Percentiles rank a stretch among this genome's conserved stretches.
Conservation (phyloP, 768 basidiomycete species). For the Pulveroboletus sp. region DNA sequence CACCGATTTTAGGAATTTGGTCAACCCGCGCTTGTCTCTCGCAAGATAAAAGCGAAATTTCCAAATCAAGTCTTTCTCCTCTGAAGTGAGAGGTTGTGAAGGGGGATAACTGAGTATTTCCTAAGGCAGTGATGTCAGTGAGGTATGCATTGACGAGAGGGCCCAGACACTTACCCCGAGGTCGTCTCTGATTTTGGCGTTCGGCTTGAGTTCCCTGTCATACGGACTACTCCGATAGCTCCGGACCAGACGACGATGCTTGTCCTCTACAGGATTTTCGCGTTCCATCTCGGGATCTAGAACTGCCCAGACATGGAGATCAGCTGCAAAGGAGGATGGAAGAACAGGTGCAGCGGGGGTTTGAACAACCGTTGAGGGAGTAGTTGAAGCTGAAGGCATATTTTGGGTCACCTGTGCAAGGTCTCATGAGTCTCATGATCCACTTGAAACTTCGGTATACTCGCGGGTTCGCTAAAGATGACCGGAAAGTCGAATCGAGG, state of each 20-base stretch:
- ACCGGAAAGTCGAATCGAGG: constrained; percentile 98
- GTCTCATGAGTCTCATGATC: not conserved
- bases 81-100: constrained; percentile 76
- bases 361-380: constrained; percentile 40
- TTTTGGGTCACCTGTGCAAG: constrained; percentile 37
- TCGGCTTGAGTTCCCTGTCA: constrained; percentile 93
- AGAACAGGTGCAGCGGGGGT: constrained; percentile 38
- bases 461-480: constrained; percentile 85
- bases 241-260: constrained; percentile 88
- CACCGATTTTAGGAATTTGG: constrained; percentile 96
- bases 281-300: constrained; percentile 86
- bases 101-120: constrained; percentile 90
- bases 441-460: constrained; percentile 20
- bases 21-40: constrained; percentile 87
- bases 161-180: constrained; percentile 58
- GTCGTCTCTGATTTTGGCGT: constrained; percentile 91
- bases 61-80: constrained; percentile 97
- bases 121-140: constrained; percentile 36
- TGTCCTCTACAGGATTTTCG: constrained; percentile 97
- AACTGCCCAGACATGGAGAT: constrained; percentile 78
- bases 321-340: constrained; percentile 49
- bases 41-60: constrained; percentile 98
- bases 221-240: constrained; percentile 94
- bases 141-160: not conserved
- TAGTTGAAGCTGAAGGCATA: constrained; percentile 38